These are phyloP conservation scores for Saraca asoca DNA, from an alignment of 331 rosid species.

Conservation along the genomic window DNA sequence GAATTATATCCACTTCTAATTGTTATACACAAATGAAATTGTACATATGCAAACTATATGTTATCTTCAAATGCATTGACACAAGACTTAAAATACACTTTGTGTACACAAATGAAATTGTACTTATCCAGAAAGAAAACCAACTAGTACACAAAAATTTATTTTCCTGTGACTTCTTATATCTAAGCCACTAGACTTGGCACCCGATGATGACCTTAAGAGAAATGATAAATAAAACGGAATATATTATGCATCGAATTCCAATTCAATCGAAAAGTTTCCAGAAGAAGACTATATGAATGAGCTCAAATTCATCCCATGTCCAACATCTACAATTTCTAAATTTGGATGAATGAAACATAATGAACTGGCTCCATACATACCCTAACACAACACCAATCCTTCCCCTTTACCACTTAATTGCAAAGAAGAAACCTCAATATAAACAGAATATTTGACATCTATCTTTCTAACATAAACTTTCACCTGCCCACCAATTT, in stretches of 20 bases:
- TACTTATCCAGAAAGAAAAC: slow-evolving; percentile 59
- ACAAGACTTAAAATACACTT: too few species aligned
- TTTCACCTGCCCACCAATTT: slow-evolving; percentile 60
- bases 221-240: slow-evolving; percentile 82
- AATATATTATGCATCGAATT: slow-evolving; percentile 58
- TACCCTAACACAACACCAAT: slow-evolving; percentile 67
- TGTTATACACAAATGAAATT: too few species aligned
- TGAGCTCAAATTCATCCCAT: slow-evolving; percentile 42
- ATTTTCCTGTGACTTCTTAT: slow-evolving; percentile 73
- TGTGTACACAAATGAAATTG: too few species aligned
- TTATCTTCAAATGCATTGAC: too few species aligned
- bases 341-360: slow-evolving; percentile 34
- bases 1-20: too few species aligned
- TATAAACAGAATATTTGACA: slow-evolving; percentile 46
- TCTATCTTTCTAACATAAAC: slow-evolving; percentile 61
- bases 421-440: slow-evolving; percentile 60
- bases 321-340: slow-evolving; percentile 34
- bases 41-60: too few species aligned
- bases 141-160: slow-evolving; percentile 78
- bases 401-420: slow-evolving; percentile 31
- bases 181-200: slow-evolving; percentile 42
- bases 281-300: slow-evolving; percentile 40
- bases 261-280: slow-evolving; percentile 57
- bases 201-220: slow-evolving; percentile 40
- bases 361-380: slow-evolving; percentile 59